phyloP scores from a whole-genome alignment of 805 yeast species.

The Hanseniaspora mollemarum region DNA sequence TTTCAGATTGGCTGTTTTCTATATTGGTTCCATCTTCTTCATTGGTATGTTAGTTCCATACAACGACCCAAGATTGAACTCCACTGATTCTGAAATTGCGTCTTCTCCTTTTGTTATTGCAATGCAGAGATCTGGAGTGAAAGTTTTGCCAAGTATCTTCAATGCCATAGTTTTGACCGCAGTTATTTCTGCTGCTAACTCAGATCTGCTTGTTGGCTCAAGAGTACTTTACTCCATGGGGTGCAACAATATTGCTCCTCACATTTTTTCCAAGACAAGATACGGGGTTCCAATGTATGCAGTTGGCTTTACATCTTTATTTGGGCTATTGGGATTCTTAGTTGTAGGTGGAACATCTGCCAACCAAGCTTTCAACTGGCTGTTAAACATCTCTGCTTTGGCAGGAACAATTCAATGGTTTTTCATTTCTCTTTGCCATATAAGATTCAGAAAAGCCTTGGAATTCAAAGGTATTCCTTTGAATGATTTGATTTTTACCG shows the following conservation, averaged over 20 bases:
- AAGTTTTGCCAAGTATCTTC: slow-evolving; percentile 54
- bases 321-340: slow-evolving; percentile 57
- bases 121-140: slow-evolving; percentile 55
- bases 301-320: slow-evolving; percentile 45
- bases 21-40: slow-evolving; percentile 53
- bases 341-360: slow-evolving; percentile 42
- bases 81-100: slow-evolving; percentile 31
- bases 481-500: slow-evolving; percentile 63
- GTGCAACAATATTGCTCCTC: slow-evolving; percentile 48
- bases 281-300: slow-evolving; percentile 53
- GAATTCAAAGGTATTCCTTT: slow-evolving; percentile 53
- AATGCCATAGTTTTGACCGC: slow-evolving; percentile 60
- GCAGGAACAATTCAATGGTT: slow-evolving; percentile 69
- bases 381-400: slow-evolving; percentile 62
- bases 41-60: slow-evolving; percentile 62
- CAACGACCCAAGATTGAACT: slow-evolving; percentile 43
- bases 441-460: slow-evolving; percentile 59
- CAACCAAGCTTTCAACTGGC: slow-evolving; percentile 54
- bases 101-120: slow-evolving; percentile 67
- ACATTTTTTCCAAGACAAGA: slow-evolving; percentile 36
- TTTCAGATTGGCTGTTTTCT: slow-evolving; percentile 53
- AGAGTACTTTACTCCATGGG: slow-evolving; percentile 58
- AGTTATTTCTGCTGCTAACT: slow-evolving; percentile 68
- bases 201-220: slow-evolving; percentile 62
- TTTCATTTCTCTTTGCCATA: slow-evolving; percentile 50